These are phyloP conservation scores for Xylaria nigripes DNA, from an alignment of 495 filamentous ascomycete genomes.

Conservation along the genomic window DNA sequence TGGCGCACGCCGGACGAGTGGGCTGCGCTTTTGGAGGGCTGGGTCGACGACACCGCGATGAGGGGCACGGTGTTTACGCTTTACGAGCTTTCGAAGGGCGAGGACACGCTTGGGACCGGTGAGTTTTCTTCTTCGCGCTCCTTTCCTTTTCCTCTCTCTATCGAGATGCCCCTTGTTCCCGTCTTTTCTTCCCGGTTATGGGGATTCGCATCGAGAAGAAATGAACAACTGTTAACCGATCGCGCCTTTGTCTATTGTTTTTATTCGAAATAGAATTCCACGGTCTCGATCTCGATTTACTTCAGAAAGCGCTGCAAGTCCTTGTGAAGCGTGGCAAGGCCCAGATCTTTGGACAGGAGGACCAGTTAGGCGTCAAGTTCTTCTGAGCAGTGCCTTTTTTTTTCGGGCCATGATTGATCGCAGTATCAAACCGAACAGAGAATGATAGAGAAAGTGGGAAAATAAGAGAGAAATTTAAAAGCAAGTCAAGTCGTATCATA, in stretches of 20 bases:
- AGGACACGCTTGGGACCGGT: conserved; percentile 35
- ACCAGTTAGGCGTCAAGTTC: conserved; percentile 89
- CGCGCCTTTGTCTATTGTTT: too few relatives aligned
- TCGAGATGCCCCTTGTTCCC: background rate
- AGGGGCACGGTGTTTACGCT: conserved; percentile 41
- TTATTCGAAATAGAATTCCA: too few relatives aligned
- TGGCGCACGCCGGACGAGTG: conserved; percentile 45
- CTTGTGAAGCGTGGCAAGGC: conserved; percentile 85
- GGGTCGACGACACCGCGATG: conserved; percentile 42
- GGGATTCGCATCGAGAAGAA: too few relatives aligned
- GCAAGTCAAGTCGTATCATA: too few relatives aligned
- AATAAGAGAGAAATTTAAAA: background rate
- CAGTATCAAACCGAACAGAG: background rate
- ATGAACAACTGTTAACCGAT: too few relatives aligned
- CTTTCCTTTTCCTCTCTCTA: background rate
- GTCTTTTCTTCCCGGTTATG: too few relatives aligned
- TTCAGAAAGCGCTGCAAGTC: conserved; percentile 67
- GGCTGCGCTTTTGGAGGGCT: conserved; percentile 36
- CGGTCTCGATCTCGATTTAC: conserved; percentile 73
- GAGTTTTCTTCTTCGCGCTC: conserved; percentile 8
- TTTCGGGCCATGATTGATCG: too few relatives aligned
- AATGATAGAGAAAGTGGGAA: background rate
- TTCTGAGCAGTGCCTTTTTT: conserved; percentile 48
- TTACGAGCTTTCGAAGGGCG: conserved; percentile 41
- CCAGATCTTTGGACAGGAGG: conserved; percentile 84